These are phyloP conservation scores for Potentilla sterilis DNA, from an alignment of 306 rosid genomes.

Conservation along the genomic window DNA sequence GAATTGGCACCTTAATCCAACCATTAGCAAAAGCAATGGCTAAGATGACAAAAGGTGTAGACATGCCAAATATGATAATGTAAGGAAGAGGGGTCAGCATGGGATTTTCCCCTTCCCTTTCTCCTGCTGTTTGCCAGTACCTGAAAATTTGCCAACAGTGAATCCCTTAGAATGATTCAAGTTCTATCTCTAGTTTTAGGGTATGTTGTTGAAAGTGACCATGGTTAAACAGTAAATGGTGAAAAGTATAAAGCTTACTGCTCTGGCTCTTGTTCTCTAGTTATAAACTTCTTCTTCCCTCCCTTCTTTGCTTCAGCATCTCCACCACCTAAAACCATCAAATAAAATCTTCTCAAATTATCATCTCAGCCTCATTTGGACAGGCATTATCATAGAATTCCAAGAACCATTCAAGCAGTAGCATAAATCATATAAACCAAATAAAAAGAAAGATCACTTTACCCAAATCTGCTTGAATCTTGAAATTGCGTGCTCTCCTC, in stretches of 20 bases:
- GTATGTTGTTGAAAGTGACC: not conserved
- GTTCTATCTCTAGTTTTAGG: not conserved
- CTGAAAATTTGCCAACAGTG: constrained; percentile 30
- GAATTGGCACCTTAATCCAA: constrained; percentile 86
- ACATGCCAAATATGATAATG: constrained; percentile 93
- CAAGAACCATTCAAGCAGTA: not conserved
- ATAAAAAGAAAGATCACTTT: not conserved
- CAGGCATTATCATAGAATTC: not conserved
- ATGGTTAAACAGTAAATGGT: not conserved
- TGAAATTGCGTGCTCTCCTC: constrained; percentile 34
- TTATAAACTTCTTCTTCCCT: constrained; percentile 80
- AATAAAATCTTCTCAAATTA: not conserved
- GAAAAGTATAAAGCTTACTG: constrained; percentile 45
- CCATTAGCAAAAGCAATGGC: constrained; percentile 99
- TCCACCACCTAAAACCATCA: constrained; percentile 59
- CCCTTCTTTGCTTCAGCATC: constrained; percentile 59
- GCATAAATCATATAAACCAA: not conserved
- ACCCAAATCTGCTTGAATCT: constrained; percentile 69
- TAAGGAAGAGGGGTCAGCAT: constrained; percentile 96
- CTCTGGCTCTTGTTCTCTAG: constrained; percentile 91
- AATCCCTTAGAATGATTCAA: not conserved
- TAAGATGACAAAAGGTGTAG: constrained; percentile 94
- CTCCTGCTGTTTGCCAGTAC: constrained; percentile 98
- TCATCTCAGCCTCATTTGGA: constrained; percentile 22
- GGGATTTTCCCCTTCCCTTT: constrained; percentile 96